Conservation (phyloP, 257 asterid species). For the Cordia subcordata region DNA sequence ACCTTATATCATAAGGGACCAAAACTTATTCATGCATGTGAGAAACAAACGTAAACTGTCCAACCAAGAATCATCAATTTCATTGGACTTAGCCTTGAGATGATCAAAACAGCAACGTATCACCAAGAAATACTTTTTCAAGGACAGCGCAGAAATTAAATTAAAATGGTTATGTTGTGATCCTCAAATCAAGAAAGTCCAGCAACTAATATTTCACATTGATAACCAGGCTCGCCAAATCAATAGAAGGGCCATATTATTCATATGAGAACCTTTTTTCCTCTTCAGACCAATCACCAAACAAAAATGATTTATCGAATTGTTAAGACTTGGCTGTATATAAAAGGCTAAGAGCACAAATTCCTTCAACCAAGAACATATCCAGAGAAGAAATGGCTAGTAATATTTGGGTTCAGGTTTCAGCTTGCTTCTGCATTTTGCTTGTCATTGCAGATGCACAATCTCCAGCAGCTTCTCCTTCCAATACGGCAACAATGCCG, state of each 20-base stretch:
- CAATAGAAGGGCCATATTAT: slow-evolving; percentile 27
- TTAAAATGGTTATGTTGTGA: not conserved
- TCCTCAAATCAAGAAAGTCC: not conserved
- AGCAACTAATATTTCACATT: not conserved
- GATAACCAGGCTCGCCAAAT: slow-evolving; percentile 21
- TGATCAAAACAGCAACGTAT: not conserved
- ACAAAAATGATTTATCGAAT: slow-evolving; percentile 16
- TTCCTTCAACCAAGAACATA: slow-evolving; percentile 23
- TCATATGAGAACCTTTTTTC: slow-evolving; percentile 34
- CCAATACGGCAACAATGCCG: slow-evolving; percentile 36
- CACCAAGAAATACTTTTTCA: not conserved
- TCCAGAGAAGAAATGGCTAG: slow-evolving; percentile 54
- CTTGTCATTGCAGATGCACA: slow-evolving; percentile 57
- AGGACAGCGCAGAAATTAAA: not conserved
- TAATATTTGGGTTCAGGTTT: slow-evolving; percentile 32
- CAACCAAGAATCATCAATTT: not conserved
- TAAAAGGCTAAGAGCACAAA: slow-evolving; percentile 29
- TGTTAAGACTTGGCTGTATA: slow-evolving; percentile 2
- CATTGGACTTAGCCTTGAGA: not conserved
- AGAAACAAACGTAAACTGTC: not conserved
- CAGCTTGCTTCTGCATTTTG: slow-evolving; percentile 48
- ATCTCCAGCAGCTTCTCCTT: slow-evolving; percentile 79
- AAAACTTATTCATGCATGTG: not conserved
- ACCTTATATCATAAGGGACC: too few relatives aligned
- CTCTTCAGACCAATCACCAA: slow-evolving; percentile 47